A percentile compares a stretch with the other conserved stretches of the same genome.
These are phyloP conservation scores for Glycine latifolia DNA, from an alignment of 306 rosid species.

Conservation along the genomic window DNA sequence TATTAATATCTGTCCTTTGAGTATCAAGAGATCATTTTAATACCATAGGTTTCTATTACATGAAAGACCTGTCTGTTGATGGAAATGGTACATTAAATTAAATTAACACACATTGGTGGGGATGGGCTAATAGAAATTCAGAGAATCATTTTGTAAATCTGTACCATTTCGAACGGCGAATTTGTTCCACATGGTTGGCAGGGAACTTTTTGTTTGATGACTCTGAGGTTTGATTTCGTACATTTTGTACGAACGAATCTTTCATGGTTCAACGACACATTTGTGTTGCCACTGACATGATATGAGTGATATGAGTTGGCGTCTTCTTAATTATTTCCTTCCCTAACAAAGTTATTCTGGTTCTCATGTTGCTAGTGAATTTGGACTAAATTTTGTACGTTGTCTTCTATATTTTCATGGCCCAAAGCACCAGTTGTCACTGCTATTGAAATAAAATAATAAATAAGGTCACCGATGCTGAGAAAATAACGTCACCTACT, in stretches of 20 bases:
- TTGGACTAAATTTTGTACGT: background rate
- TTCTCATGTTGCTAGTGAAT: slow-evolving; percentile 1
- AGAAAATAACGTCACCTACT: background rate
- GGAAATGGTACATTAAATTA: background rate
- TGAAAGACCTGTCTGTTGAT: slow-evolving; percentile 3
- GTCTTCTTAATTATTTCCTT: slow-evolving; percentile 12
- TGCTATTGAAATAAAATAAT: too few relatives aligned
- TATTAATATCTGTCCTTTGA: background rate
- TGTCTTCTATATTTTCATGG: background rate
- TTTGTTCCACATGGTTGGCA: background rate
- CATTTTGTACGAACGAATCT: slow-evolving; percentile 8
- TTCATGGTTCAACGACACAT: slow-evolving; percentile 11
- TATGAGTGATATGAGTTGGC: background rate
- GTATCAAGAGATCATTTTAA: background rate
- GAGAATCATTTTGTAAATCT: background rate
- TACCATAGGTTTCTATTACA: background rate
- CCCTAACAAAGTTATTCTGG: background rate
- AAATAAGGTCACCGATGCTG: background rate
- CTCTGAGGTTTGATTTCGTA: background rate
- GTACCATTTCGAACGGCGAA: background rate
- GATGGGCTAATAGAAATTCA: slow-evolving; percentile 6
- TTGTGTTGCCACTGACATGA: slow-evolving; percentile 7
- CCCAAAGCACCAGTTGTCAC: background rate
- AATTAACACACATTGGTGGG: background rate
- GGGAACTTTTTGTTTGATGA: background rate